phyloP scores from a whole-genome alignment of 805 yeast genomes.

The Teunomyces gatunensis region DNA sequence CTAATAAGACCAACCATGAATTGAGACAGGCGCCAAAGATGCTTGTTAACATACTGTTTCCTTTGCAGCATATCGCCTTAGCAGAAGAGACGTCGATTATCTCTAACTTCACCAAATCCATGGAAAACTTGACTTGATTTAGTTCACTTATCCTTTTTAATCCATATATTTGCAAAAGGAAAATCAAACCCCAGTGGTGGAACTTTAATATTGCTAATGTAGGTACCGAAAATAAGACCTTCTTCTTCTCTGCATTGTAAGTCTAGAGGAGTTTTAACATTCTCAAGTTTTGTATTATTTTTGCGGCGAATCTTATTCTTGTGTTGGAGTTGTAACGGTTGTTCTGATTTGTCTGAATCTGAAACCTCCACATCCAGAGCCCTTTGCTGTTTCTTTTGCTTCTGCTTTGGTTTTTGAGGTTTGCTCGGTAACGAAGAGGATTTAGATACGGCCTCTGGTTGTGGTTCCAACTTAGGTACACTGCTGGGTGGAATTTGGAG shows the following conservation, averaged over 20 bases:
- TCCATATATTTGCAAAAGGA: not conserved
- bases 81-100: not conserved
- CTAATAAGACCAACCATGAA: constrained; percentile 31
- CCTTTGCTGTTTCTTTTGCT: too few species aligned
- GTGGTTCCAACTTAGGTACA: not conserved
- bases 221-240: not conserved
- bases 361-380: not conserved
- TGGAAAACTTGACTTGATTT: not conserved
- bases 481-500: too few species aligned
- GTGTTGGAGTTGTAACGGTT: not conserved
- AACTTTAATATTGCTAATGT: not conserved
- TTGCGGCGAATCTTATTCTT: constrained; percentile 1
- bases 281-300: not conserved
- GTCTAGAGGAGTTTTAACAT: not conserved
- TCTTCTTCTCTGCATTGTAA: not conserved
- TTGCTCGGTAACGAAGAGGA: too few species aligned
- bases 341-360: not conserved
- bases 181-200: constrained; percentile 3
- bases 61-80: not conserved
- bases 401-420: too few species aligned
- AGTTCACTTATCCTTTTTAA: not conserved
- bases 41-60: not conserved
- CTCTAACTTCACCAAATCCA: constrained; percentile 1
- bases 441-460: not conserved
- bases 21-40: constrained; percentile 27